A percentile compares a stretch with the other conserved stretches of the same genome.
These are phyloP conservation scores for Scedosporium apiospermum DNA, from an alignment of 2,329 filamentous ascomycete genomes.

Conservation along the genomic window DNA sequence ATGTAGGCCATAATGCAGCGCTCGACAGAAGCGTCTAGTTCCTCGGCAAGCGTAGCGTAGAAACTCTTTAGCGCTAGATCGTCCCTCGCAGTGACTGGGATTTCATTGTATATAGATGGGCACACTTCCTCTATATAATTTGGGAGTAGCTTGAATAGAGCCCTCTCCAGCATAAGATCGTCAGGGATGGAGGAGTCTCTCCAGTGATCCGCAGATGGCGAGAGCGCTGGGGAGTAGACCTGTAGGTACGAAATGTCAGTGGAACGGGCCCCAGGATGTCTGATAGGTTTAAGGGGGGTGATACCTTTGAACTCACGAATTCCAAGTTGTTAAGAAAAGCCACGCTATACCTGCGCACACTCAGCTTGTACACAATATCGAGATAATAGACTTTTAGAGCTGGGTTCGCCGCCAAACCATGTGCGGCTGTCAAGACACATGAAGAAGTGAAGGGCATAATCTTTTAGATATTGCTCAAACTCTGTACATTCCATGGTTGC, in stretches of 20 bases:
- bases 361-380: conserved; percentile 36
- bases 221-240: not conserved
- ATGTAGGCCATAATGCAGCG: conserved; percentile 13
- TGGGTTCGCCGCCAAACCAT: conserved; percentile 26
- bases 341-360: conserved; percentile 45
- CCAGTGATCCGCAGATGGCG: not conserved
- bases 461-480: conserved; percentile 46
- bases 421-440: conserved; percentile 55
- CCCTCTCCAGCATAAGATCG: not conserved
- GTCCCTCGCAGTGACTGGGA: conserved; percentile 10
- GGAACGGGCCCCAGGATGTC: too few relatives aligned
- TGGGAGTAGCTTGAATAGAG: not conserved
- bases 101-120: not conserved
- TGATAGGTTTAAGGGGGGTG: too few relatives aligned
- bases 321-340: conserved; percentile 55
- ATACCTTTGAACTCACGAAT: conserved; percentile 54
- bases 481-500: conserved; percentile 32
- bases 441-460: conserved; percentile 53
- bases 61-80: conserved; percentile 11
- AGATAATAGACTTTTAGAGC: not conserved
- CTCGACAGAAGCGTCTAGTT: not conserved
- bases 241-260: not conserved
- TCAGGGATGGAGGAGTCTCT: not conserved
- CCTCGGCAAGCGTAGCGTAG: conserved; percentile 9
- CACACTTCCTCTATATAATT: not conserved